Conservation (phyloP, 1,139 yeast species). For the Taiozyma sp. region DNA sequence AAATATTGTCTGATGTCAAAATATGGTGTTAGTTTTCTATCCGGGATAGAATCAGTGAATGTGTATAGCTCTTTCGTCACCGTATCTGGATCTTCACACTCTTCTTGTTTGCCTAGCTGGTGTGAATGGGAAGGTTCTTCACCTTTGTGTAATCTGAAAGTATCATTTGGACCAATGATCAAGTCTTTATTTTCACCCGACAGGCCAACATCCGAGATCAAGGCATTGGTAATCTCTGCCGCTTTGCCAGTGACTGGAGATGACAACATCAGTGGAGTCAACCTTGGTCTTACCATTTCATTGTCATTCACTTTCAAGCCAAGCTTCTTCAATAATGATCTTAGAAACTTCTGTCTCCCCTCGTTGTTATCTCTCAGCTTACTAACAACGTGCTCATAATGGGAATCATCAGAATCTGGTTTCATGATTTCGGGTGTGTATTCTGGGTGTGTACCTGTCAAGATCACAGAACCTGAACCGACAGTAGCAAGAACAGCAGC, state of each 20-base stretch:
- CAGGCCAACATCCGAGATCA: constrained; percentile 38
- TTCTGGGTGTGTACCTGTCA: constrained; percentile 93
- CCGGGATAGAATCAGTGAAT: constrained; percentile 40
- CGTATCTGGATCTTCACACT: constrained; percentile 46
- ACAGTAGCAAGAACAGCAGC: constrained; percentile 63
- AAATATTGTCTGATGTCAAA: constrained; percentile 63
- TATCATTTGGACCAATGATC: constrained; percentile 49
- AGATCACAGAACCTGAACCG: constrained; percentile 72
- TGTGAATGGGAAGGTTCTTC: constrained; percentile 22
- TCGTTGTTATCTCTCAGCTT: constrained; percentile 40
- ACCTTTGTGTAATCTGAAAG: constrained; percentile 40
- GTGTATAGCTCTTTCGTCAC: constrained; percentile 47
- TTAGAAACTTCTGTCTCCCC: constrained; percentile 50
- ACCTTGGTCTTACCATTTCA: constrained; percentile 49
- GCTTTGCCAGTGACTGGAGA: constrained; percentile 21
- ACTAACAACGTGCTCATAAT: constrained; percentile 35
- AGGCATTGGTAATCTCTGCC: constrained; percentile 7
- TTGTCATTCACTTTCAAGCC: constrained; percentile 64
- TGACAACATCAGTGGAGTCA: constrained; percentile 49
- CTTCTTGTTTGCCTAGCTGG: constrained; percentile 26
- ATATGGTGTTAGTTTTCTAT: constrained; percentile 56
- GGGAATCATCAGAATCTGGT: constrained; percentile 25
- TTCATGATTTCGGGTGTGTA: constrained; percentile 53
- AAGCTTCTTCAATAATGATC: constrained; percentile 48
- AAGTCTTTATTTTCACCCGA: constrained; percentile 34